Evolutionary conservation across 2,329 filamentous ascomycete genomes (phyloP).

Genomic region (Calonectria fujianensis): DNA sequence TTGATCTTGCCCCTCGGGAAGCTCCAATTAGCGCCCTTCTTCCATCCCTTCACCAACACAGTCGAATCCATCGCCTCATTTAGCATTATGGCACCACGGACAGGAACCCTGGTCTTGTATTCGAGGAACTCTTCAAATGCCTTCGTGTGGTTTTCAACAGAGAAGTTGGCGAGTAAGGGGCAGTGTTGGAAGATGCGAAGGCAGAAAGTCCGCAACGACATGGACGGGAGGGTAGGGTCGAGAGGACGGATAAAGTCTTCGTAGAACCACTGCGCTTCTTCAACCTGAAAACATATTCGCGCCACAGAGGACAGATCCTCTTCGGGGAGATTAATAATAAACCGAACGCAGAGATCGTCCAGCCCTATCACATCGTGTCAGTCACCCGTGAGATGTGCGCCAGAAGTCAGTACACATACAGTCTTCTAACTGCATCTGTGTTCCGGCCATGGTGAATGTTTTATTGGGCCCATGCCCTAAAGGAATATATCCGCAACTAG

Average conservation of each 20-base stretch:
- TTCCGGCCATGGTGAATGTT: conserved; percentile 80
- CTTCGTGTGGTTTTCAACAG: conserved; percentile 83
- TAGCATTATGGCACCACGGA: conserved; percentile 93
- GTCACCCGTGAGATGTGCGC: conserved; percentile 42
- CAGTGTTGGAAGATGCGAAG: conserved; percentile 95
- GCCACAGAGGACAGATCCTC: conserved; percentile 93
- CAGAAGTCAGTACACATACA: conserved; percentile 73
- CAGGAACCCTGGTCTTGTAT: conserved; percentile 96
- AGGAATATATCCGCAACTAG: conserved; percentile 29
- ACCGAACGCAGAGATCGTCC: conserved; percentile 98
- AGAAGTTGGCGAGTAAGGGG: conserved; percentile 88
- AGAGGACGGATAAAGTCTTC: conserved; percentile 98
- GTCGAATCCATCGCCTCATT: conserved; percentile 96
- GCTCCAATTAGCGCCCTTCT: conserved; percentile 96
- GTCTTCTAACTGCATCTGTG: conserved; percentile 91
- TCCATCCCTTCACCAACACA: conserved; percentile 97
- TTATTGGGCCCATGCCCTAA: conserved; percentile 56
- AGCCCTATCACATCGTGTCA: conserved; percentile 77
- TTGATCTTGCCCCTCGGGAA: conserved; percentile 99
- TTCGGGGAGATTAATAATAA: conserved; percentile 96
- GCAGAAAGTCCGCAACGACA: conserved; percentile 90
- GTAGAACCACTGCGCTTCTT: conserved; percentile 99
- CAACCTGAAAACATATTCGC: conserved; percentile 98
- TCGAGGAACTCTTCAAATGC: conserved; percentile 94
- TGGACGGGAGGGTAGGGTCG: conserved; percentile 88